Conservation (phyloP, 2,329 filamentous ascomycete species). For the Ophiostoma himal-ulmi region DNA sequence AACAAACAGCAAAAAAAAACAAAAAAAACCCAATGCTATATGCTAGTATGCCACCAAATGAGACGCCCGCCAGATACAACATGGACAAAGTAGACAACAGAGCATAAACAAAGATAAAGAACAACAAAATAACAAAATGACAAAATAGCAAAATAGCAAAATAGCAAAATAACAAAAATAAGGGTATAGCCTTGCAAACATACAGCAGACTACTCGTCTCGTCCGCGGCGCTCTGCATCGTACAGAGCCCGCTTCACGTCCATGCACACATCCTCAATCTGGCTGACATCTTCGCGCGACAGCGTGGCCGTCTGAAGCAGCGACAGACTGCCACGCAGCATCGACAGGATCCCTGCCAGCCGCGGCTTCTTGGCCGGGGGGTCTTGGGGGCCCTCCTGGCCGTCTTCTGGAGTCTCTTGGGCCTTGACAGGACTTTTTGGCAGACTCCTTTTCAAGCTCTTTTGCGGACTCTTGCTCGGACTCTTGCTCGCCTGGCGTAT, state of each 20-base stretch:
- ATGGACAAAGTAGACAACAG: not conserved
- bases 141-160: not conserved
- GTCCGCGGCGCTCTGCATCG: slow-evolving; percentile 58
- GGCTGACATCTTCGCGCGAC: slow-evolving; percentile 58
- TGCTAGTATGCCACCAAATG: slow-evolving; percentile 1
- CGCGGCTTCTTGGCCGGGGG: slow-evolving; percentile 31
- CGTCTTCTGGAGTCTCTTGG: not conserved
- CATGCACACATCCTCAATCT: slow-evolving; percentile 73
- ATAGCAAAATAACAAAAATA: not conserved
- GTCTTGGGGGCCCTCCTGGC: not conserved
- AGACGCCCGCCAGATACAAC: not conserved
- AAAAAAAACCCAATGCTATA: slow-evolving; percentile 1
- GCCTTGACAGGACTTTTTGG: not conserved
- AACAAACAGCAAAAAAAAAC: not conserved
- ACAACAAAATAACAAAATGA: not conserved
- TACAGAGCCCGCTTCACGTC: slow-evolving; percentile 70
- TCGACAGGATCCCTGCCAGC: slow-evolving; percentile 47
- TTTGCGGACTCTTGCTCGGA: not conserved
- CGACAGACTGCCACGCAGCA: slow-evolving; percentile 51
- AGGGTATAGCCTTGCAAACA: slow-evolving; percentile 10
- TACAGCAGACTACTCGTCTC: slow-evolving; percentile 29
- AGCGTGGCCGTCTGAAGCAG: slow-evolving; percentile 56
- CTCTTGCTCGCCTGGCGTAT: not conserved
- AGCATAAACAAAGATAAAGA: not conserved
- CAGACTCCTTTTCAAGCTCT: not conserved